Conservation (phyloP, 2,329 filamentous ascomycete species). For the Cordyceps cicadae region DNA sequence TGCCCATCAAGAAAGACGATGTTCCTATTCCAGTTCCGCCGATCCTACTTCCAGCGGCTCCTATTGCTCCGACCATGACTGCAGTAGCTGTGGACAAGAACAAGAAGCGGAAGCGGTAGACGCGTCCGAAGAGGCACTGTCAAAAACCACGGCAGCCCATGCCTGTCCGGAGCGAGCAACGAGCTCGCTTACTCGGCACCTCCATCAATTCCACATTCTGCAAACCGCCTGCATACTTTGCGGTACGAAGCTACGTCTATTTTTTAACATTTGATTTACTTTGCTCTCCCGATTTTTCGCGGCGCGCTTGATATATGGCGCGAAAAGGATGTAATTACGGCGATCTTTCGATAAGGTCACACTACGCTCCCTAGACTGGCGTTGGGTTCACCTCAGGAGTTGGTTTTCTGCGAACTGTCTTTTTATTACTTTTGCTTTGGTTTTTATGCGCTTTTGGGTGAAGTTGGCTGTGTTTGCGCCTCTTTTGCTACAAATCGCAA, state of each 20-base stretch:
- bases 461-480: neutral
- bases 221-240: neutral
- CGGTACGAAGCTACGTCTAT: constrained; percentile 11
- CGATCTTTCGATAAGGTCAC: constrained; percentile 17
- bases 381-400: constrained; percentile 11
- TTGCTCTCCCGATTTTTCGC: neutral
- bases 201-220: neutral
- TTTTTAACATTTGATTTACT: neutral
- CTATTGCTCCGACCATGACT: constrained; percentile 30
- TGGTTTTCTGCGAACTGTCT: neutral
- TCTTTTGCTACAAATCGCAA: neutral
- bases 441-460: neutral
- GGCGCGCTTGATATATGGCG: constrained; percentile 21
- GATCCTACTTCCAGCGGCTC: constrained; percentile 35
- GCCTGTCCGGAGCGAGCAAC: neutral
- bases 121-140: neutral
- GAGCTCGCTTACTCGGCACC: neutral
- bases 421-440: constrained; percentile 8
- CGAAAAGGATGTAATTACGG: constrained; percentile 32
- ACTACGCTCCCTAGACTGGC: constrained; percentile 13
- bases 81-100: constrained; percentile 39
- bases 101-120: constrained; percentile 55
- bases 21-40: constrained; percentile 26
- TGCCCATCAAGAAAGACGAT: constrained; percentile 54
- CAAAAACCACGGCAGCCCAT: neutral